A percentile compares a stretch with the other conserved stretches of the same genome.
These are phyloP conservation scores for Raphanus raphanistrum DNA, from an alignment of 345 rosid species.

Conservation along the genomic window DNA sequence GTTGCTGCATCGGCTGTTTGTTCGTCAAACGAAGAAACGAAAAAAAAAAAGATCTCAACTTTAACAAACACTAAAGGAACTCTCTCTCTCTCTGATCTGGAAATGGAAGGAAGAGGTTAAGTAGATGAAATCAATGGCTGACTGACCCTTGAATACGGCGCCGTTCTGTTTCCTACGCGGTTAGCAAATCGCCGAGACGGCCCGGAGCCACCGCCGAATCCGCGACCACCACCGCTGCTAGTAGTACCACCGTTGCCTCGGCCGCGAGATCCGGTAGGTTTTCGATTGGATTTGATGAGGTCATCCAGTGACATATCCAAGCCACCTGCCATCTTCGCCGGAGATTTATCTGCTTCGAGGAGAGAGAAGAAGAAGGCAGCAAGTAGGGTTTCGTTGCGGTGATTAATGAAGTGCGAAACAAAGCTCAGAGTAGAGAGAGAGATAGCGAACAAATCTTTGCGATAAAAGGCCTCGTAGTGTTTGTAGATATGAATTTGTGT, in stretches of 20 bases:
- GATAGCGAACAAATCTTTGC: constrained; percentile 1
- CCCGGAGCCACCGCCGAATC: constrained; percentile 39
- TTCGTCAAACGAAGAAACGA: constrained; percentile 39
- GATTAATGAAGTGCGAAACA: neutral
- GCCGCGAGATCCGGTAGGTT: constrained; percentile 44
- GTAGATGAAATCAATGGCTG: constrained; percentile 13
- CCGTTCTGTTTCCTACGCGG: constrained; percentile 46
- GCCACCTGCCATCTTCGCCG: constrained; percentile 53
- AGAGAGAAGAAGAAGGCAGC: constrained; percentile 18
- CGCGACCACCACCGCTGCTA: constrained; percentile 34
- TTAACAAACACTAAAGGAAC: constrained; percentile 26
- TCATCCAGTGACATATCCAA: constrained; percentile 73
- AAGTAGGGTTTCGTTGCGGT: constrained; percentile 25
- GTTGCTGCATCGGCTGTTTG: constrained; percentile 41
- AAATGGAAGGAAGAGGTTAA: constrained; percentile 30
- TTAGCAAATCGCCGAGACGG: constrained; percentile 52
- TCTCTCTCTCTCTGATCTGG: constrained; percentile 25
- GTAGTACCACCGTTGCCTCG: constrained; percentile 36
- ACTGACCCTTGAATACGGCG: constrained; percentile 57
- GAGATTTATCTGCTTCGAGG: neutral
- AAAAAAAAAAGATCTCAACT: constrained; percentile 35
- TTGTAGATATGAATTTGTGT: neutral
- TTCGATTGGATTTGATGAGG: constrained; percentile 58
- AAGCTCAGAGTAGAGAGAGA: neutral
- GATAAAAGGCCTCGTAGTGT: neutral